These are phyloP conservation scores for Paraphaeosphaeria minitans DNA, from an alignment of 2,329 filamentous ascomycete species.

Conservation along the genomic window DNA sequence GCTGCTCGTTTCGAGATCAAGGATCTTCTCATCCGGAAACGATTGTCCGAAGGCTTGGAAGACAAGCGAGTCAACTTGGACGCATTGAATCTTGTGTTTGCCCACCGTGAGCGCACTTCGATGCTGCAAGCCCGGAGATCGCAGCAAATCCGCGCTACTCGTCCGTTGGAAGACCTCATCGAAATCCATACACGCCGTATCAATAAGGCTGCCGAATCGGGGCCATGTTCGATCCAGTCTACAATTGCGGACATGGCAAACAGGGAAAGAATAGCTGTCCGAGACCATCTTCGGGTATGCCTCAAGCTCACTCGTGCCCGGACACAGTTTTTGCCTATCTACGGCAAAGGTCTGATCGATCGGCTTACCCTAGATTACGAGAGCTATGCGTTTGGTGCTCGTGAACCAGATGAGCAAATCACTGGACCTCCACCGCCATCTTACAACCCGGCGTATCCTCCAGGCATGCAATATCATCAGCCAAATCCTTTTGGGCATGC, in stretches of 20 bases:
- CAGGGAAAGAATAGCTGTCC: conserved; percentile 67
- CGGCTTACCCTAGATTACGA: conserved; percentile 66
- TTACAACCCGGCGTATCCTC: conserved; percentile 12
- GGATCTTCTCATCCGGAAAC: conserved; percentile 70
- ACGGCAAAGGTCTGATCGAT: conserved; percentile 79
- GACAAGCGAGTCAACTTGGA: conserved; percentile 71
- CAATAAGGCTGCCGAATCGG: conserved; percentile 56
- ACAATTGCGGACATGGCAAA: conserved; percentile 73
- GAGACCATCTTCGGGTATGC: conserved; percentile 77
- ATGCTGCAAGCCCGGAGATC: conserved; percentile 56
- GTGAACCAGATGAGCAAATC: conserved; percentile 45
- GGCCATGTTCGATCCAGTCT: conserved; percentile 68
- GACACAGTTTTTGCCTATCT: conserved; percentile 79
- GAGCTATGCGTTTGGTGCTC: conserved; percentile 40
- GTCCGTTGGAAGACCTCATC: conserved; percentile 70
- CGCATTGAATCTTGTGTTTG: conserved; percentile 79
- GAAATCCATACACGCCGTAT: conserved; percentile 68
- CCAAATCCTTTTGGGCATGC: conserved; percentile 27
- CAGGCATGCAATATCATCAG: conserved; percentile 20
- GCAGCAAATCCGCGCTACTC: conserved; percentile 65
- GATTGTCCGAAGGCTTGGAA: conserved; percentile 65
- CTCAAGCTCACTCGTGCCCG: conserved; percentile 81
- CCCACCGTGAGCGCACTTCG: conserved; percentile 65
- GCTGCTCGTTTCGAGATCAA: conserved; percentile 74
- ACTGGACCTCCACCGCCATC: conserved; percentile 17